Evolutionary conservation across 1,284 basidiomycete genomes (phyloP), one percentile per base, ranked within the genome.

Genomic region (Peniophora sp.): DNA sequence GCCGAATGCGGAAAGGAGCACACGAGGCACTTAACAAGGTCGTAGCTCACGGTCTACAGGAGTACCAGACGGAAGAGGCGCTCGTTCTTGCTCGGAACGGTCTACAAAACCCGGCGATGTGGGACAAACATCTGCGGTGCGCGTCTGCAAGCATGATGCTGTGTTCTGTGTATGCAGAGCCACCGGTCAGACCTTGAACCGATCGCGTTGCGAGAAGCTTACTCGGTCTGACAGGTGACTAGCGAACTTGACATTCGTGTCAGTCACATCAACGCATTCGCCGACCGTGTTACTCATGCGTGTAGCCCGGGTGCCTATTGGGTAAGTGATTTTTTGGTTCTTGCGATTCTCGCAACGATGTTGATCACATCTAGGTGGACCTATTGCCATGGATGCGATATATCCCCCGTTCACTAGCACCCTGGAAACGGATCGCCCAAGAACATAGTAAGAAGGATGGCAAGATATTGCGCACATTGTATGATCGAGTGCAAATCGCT

Each of bases 361-460:
- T 24, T 8, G n/a, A 20, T 20, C 12, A 5, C 42, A 34, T 49
- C 45, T 48, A 36, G 48, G 53, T 54, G 17, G 52, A 54, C 12
- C 45, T 54, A 22, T 34, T 54, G 11, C 53, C 53, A 3, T 54
- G 53, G 53, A 54, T 54, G 52, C 53, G 49, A 17, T 37, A 48
- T 24, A 47, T 54, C 9, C 52, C 53, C 18, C 54, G 52, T 45
- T 51, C 24, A 48, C 54, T 23, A 8, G 52, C 35, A 20, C 23
- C 18, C 55, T 57, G 55, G 55, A 57, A 57, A 32, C 50, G 54
- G n/a, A 49, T 41, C 6, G 54, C 51, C 14, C 50, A 57, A 36
- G 49, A 55, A 14, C 55, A 51, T 51, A 52, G 51, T 41, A 43
- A 22, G 14, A 48, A 45, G 17, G 58, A 60, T 43, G 50, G 54